phyloP scores from a whole-genome alignment of 1,284 basidiomycete species.

The Tilletia horrida region DNA sequence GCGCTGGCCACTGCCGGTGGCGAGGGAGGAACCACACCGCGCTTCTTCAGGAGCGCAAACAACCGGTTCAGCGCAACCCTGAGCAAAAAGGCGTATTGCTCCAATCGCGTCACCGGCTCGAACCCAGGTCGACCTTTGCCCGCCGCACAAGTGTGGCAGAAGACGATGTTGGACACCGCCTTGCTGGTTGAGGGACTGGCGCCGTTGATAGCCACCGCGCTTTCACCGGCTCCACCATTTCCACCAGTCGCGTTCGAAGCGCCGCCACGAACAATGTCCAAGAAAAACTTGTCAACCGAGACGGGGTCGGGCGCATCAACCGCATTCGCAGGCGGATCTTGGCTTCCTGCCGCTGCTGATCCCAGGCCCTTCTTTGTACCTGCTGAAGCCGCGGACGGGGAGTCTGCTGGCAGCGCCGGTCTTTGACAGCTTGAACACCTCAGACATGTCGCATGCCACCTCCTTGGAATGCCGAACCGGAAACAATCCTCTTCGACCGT shows the following conservation, averaged over 20 bases:
- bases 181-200: not conserved
- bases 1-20: constrained; percentile 55
- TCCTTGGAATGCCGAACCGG: constrained; percentile 82
- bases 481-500: constrained; percentile 98
- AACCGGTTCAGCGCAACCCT: constrained; percentile 91
- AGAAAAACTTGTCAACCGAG: constrained; percentile 39
- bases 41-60: constrained; percentile 83
- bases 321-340: too few species aligned
- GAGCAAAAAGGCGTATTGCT: constrained; percentile 95
- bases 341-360: too few species aligned
- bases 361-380: not conserved
- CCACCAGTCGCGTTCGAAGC: constrained; percentile 20
- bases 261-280: constrained; percentile 33
- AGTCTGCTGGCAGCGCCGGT: constrained; percentile 59
- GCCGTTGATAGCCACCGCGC: too few species aligned
- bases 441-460: constrained; percentile 93
- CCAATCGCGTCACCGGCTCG: constrained; percentile 83
- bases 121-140: constrained; percentile 62
- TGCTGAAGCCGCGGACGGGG: not conserved
- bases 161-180: constrained; percentile 38
- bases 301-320: constrained; percentile 25
- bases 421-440: constrained; percentile 77
- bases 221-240: not conserved
- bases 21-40: constrained; percentile 78
- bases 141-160: constrained; percentile 61